Conservation (phyloP, 2,329 filamentous ascomycete genomes). For the Arthrobotrys pseudoclavata region DNA sequence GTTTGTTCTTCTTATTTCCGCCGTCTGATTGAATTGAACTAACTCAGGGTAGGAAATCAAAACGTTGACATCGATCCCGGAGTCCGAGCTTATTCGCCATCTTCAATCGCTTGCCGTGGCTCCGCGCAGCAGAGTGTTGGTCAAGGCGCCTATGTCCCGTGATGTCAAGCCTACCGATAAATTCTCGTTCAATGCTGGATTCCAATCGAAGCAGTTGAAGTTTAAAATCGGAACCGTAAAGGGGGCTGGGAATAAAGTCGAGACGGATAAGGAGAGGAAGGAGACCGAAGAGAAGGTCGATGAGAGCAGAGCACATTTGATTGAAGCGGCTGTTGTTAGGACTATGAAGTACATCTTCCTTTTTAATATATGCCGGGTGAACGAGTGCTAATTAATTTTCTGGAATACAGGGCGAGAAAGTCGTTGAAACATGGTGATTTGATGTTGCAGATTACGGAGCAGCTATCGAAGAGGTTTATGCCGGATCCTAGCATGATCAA, state of each 20-base stretch:
- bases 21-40: not conserved
- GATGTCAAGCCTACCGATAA: constrained; percentile 75
- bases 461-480: constrained; percentile 69
- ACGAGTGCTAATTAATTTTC: not conserved
- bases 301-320: constrained; percentile 69
- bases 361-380: not conserved
- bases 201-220: constrained; percentile 74
- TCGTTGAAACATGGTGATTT: constrained; percentile 68
- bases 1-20: constrained; percentile 8
- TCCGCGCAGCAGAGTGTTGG: constrained; percentile 75
- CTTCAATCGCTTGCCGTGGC: constrained; percentile 76
- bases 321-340: constrained; percentile 71
- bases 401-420: constrained; percentile 65
- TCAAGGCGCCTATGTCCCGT: constrained; percentile 77
- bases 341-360: constrained; percentile 69
- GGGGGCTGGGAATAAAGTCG: constrained; percentile 74
- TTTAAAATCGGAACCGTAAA: constrained; percentile 77
- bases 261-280: constrained; percentile 67
- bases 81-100: constrained; percentile 74
- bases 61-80: constrained; percentile 74
- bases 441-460: constrained; percentile 70
- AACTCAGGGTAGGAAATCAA: constrained; percentile 72
- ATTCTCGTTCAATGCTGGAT: constrained; percentile 76
- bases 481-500: constrained; percentile 71
- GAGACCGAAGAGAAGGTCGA: constrained; percentile 66